Conservation (phyloP, 2,329 filamentous ascomycete genomes). For the Colletotrichum sublineola region DNA sequence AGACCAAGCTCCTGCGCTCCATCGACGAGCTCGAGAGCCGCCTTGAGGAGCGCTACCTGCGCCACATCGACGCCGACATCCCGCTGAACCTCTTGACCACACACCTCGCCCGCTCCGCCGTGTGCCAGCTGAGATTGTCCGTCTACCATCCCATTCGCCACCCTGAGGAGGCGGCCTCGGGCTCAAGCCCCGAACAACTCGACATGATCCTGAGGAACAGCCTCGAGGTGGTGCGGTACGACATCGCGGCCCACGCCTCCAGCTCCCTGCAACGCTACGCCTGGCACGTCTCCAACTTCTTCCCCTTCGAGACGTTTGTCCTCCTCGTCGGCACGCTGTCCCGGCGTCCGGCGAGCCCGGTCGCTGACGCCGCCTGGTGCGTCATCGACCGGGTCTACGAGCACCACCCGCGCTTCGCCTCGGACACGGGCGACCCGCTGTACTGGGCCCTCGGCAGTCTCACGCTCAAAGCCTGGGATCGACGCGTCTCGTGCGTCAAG, state of each 20-base stretch:
- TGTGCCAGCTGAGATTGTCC: conserved; percentile 12
- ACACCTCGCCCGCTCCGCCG: conserved; percentile 15
- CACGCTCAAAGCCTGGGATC: conserved; percentile 64
- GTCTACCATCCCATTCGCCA: conserved; percentile 14
- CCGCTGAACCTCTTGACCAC: conserved; percentile 7
- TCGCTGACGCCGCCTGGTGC: conserved; percentile 67
- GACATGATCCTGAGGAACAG: conserved; percentile 69
- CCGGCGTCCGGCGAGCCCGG: conserved; percentile 58
- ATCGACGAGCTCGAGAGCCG: conserved; percentile 15
- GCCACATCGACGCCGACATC: conserved; percentile 2
- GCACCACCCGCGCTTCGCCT: conserved; percentile 43
- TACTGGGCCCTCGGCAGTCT: conserved; percentile 58
- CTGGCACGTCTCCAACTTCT: conserved; percentile 67
- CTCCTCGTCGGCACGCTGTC: conserved; percentile 67
- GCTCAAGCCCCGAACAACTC: conserved; percentile 60
- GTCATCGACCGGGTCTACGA: conserved; percentile 53
- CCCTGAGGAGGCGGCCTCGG: neutral
- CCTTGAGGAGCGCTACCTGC: neutral
- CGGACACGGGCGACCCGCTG: neutral
- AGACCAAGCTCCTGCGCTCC: neutral
- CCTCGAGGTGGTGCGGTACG: conserved; percentile 62
- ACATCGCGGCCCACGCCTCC: conserved; percentile 57
- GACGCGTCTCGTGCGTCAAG: neutral
- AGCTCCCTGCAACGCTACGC: conserved; percentile 61
- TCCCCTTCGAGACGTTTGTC: conserved; percentile 68